phyloP scores from a whole-genome alignment of 768 basidiomycete genomes.

The Neoboletus brunneissimus region DNA sequence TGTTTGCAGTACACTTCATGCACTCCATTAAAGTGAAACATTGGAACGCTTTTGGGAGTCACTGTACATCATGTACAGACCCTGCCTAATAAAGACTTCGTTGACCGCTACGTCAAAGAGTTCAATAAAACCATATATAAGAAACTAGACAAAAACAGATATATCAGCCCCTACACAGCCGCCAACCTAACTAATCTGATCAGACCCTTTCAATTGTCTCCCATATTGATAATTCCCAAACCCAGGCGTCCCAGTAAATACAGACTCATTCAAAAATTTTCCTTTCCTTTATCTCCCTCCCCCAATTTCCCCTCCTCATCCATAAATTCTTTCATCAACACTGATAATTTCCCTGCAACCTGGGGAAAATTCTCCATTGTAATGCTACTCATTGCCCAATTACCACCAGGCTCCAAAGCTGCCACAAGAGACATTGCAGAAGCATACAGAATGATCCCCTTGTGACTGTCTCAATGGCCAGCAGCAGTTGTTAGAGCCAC shows the following conservation, averaged over 20 bases:
- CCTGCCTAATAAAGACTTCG: not conserved
- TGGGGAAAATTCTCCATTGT: slow-evolving; percentile 1
- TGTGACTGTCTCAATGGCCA: not conserved
- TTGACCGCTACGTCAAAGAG: not conserved
- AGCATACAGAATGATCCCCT: not conserved
- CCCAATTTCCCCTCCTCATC: fast-evolving
- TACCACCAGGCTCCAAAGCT: not conserved
- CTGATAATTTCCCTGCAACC: fast-evolving
- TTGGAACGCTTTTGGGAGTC: too few relatives aligned
- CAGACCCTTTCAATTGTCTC: slow-evolving; percentile 2
- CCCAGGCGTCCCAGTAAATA: fast-evolving
- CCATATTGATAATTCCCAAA: not conserved
- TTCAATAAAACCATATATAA: not conserved
- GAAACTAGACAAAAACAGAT: not conserved
- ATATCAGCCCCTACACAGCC: not conserved
- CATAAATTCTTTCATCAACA: not conserved
- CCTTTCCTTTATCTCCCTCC: fast-evolving
- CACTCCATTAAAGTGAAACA: too few relatives aligned
- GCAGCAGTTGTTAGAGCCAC: not conserved
- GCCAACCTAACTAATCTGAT: too few relatives aligned
- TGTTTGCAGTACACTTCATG: too few relatives aligned
- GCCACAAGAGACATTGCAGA: not conserved
- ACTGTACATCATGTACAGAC: not conserved
- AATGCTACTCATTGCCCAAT: too few relatives aligned
- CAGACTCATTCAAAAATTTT: slow-evolving; percentile 1